Percentiles rank a stretch among this genome's conserved stretches.
Evolutionary conservation across 1,284 basidiomycete species (phyloP).

Genomic region (Gomphus bonarii): DNA sequence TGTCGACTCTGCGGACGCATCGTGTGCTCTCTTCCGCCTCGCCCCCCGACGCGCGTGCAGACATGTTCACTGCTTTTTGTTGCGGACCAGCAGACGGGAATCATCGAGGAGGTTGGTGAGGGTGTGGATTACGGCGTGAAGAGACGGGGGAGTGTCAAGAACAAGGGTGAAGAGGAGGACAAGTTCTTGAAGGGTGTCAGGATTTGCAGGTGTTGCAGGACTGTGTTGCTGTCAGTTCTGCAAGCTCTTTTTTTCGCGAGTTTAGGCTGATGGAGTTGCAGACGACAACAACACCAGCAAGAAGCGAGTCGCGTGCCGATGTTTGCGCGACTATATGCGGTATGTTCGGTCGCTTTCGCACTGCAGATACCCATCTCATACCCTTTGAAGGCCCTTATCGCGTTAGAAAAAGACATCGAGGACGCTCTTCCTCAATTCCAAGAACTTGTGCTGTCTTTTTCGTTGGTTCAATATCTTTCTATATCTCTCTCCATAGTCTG

Average conservation of each 20-base stretch:
- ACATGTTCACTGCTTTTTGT: slow-evolving; percentile 75
- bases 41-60: slow-evolving; percentile 54
- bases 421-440: slow-evolving; percentile 61
- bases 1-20: slow-evolving; percentile 91
- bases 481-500: not conserved
- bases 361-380: not conserved
- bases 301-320: slow-evolving; percentile 54
- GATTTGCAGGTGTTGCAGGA: slow-evolving; percentile 75
- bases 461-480: slow-evolving; percentile 26
- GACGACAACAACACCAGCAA: slow-evolving; percentile 72
- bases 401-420: slow-evolving; percentile 71
- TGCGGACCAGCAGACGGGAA: slow-evolving; percentile 61
- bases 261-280: slow-evolving; percentile 21
- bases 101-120: slow-evolving; percentile 79
- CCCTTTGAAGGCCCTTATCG: slow-evolving; percentile 47
- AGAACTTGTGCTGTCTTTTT: slow-evolving; percentile 47
- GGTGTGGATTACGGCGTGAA: slow-evolving; percentile 79
- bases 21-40: slow-evolving; percentile 84
- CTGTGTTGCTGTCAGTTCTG: slow-evolving; percentile 58
- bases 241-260: not conserved
- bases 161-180: slow-evolving; percentile 46
- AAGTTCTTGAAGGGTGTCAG: slow-evolving; percentile 77
- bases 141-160: slow-evolving; percentile 26
- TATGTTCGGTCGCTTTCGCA: slow-evolving; percentile 20
- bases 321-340: slow-evolving; percentile 64